Evolutionary conservation across 768 basidiomycete genomes (phyloP).

Genomic region (Bullera alba): DNA sequence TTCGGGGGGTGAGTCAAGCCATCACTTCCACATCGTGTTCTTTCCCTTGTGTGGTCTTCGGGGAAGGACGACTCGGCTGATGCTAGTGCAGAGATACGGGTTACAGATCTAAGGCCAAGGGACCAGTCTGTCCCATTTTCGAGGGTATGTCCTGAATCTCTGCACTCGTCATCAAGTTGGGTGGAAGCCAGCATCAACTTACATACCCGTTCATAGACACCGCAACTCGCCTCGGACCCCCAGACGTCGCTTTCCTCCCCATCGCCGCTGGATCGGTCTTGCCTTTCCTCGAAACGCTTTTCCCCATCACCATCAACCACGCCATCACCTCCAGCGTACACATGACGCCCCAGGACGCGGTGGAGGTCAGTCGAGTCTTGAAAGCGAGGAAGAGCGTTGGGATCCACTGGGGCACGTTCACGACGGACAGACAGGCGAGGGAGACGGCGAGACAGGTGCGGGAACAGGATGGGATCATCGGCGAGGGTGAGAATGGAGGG

Average conservation of each 20-base stretch:
- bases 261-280: constrained; percentile 26
- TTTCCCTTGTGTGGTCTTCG: too few relatives aligned
- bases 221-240: constrained; percentile 12
- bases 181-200: neutral
- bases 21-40: neutral
- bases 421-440: neutral
- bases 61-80: too few relatives aligned
- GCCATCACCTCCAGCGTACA: constrained; percentile 16
- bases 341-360: constrained; percentile 5
- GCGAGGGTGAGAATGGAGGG: too few relatives aligned
- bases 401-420: constrained; percentile 13
- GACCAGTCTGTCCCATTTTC: constrained; percentile 20
- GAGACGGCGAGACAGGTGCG: neutral
- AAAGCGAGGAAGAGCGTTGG: neutral
- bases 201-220: constrained; percentile 12
- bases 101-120: constrained; percentile 8
- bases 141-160: constrained; percentile 16
- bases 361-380: constrained; percentile 2
- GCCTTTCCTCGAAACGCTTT: constrained; percentile 15
- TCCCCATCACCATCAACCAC: constrained; percentile 16
- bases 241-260: constrained; percentile 22
- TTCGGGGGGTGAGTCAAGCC: constrained; percentile 20
- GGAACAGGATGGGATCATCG: too few relatives aligned
- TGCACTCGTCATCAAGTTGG: neutral
- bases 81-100: constrained; percentile 23